Percentiles rank a stretch among this genome's conserved stretches.
These are phyloP conservation scores for Trichoderma asperelloides DNA, from an alignment of 495 filamentous ascomycete species.

Conservation along the genomic window DNA sequence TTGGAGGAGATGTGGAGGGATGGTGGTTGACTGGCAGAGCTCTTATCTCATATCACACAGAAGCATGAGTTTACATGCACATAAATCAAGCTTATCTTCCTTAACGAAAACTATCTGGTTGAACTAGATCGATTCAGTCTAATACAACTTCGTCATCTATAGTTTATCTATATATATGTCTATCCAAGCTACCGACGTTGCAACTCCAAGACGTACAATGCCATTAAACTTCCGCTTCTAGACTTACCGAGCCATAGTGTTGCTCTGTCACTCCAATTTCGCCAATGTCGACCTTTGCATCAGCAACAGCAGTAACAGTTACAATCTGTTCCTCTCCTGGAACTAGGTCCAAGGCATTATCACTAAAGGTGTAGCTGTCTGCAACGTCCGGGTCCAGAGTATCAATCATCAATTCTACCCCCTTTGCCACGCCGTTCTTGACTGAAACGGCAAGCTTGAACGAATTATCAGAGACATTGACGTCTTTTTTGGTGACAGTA, in stretches of 20 bases:
- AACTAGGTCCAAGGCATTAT: neutral
- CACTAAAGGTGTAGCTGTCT: neutral
- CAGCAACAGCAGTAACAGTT: neutral
- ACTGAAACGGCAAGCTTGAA: neutral
- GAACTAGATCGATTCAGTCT: too few relatives aligned
- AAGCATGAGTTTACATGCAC: neutral
- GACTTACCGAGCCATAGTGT: neutral
- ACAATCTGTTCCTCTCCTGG: neutral
- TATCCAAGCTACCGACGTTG: too few relatives aligned
- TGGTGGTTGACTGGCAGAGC: neutral
- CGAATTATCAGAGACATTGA: neutral
- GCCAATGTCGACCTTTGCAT: neutral
- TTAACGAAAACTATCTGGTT: neutral
- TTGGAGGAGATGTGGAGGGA: neutral
- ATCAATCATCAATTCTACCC: neutral
- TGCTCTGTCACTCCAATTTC: neutral
- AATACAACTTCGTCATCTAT: too few relatives aligned
- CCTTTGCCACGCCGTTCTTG: neutral
- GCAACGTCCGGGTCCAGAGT: neutral
- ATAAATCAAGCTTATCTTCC: neutral
- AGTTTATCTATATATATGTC: too few relatives aligned
- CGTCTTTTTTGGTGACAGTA: neutral
- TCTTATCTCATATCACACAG: too few relatives aligned
- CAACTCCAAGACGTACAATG: neutral
- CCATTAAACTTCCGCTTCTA: neutral